Conservation (phyloP, 768 basidiomycete species). For the Podaxis sp. region DNA sequence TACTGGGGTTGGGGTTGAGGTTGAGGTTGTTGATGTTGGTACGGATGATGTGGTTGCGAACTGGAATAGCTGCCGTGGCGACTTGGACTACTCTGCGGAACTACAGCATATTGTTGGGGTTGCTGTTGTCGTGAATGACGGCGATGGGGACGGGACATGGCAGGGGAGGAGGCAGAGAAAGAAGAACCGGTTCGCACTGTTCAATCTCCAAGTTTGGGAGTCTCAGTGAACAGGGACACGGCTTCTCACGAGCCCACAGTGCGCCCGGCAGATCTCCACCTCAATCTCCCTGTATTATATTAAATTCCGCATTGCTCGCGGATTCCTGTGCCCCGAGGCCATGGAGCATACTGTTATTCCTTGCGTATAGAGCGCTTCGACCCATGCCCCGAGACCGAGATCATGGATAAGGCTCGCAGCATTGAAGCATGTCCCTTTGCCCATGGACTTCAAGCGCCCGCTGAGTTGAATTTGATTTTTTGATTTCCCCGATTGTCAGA, state of each 20-base stretch:
- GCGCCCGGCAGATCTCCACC: constrained; percentile 15
- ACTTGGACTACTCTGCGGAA: constrained; percentile 55
- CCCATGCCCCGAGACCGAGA: background rate
- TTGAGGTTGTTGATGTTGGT: constrained; percentile 24
- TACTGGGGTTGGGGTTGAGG: constrained; percentile 17
- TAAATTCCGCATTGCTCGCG: constrained; percentile 1
- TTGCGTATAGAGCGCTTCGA: background rate
- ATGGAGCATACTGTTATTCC: background rate
- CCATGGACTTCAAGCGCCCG: background rate
- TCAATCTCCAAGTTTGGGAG: constrained; percentile 19
- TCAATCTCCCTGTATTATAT: constrained; percentile 7
- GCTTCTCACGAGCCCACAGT: constrained; percentile 25
- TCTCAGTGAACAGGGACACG: constrained; percentile 15
- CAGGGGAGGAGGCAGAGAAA: constrained; percentile 14
- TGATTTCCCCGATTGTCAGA: background rate
- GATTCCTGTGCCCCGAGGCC: constrained; percentile 6
- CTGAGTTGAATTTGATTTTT: background rate
- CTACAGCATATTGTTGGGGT: constrained; percentile 58
- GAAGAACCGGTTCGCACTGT: constrained; percentile 13
- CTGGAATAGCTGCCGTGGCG: constrained; percentile 21
- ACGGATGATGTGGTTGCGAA: constrained; percentile 22
- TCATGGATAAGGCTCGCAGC: background rate
- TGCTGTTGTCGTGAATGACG: constrained; percentile 41
- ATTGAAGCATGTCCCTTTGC: background rate
- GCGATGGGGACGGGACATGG: constrained; percentile 38